Percentiles rank a stretch among this genome's conserved stretches.
Conservation (phyloP, 805 yeast species). For the Yarrowia porcina region DNA sequence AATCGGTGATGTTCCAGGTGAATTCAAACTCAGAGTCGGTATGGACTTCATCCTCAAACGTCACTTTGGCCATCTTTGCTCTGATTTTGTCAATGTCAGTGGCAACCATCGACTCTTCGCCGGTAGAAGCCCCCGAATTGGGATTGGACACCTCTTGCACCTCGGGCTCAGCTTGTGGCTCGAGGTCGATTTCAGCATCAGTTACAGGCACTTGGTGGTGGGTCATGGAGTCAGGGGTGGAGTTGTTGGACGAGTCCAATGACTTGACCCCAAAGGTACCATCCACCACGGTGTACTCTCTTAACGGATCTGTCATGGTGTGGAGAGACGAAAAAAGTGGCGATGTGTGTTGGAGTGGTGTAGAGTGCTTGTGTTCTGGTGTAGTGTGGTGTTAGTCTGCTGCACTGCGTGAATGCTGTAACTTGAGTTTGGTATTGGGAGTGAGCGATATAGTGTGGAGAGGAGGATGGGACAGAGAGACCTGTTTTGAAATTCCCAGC, state of each 20-base stretch:
- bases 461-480: too few species aligned
- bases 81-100: background rate
- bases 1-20: conserved; percentile 42
- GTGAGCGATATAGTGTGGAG: conserved; percentile 1
- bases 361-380: too few species aligned
- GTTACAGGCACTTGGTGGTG: background rate
- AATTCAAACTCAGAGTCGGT: conserved; percentile 29
- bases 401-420: background rate
- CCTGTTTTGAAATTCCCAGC: too few species aligned
- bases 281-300: conserved; percentile 16
- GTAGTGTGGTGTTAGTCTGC: background rate
- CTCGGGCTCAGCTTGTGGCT: background rate
- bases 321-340: background rate
- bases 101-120: background rate
- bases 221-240: background rate
- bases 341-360: background rate
- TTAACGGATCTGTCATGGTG: conserved; percentile 3
- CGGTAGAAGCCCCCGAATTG: too few species aligned
- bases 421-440: conserved; percentile 5
- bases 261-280: conserved; percentile 11
- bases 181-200: background rate
- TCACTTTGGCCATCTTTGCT: conserved; percentile 26
- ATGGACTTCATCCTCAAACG: conserved; percentile 35
- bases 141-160: too few species aligned
- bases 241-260: conserved; percentile 1